Percentiles rank a stretch among this genome's conserved stretches.
Conservation (phyloP, 352 stramenopile species). For the Pythium brachiatum region DNA sequence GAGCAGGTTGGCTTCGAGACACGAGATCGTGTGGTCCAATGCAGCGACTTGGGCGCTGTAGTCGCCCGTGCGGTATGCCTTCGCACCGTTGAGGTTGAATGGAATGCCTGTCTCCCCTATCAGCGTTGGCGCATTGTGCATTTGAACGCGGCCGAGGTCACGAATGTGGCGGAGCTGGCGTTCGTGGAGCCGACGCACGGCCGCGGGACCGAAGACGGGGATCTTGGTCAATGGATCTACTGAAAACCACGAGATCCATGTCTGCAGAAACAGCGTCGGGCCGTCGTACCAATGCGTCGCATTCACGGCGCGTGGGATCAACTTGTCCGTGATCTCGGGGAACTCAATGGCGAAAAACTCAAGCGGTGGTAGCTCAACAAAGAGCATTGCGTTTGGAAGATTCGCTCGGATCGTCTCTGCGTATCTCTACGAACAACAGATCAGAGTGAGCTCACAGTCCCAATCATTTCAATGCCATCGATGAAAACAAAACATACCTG, state of each 20-base stretch:
- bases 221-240: constrained; percentile 63
- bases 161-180: constrained; percentile 60
- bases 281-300: constrained; percentile 91
- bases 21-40: constrained; percentile 73
- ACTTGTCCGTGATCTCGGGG: constrained; percentile 50
- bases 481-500: constrained; percentile 28
- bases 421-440: constrained; percentile 33
- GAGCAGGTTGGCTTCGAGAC: constrained; percentile 68
- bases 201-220: constrained; percentile 58
- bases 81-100: constrained; percentile 60
- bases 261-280: constrained; percentile 80
- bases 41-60: constrained; percentile 53
- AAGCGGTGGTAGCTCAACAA: constrained; percentile 76
- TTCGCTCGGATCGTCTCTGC: constrained; percentile 51
- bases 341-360: constrained; percentile 73
- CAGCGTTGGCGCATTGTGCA: constrained; percentile 56
- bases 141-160: constrained; percentile 45
- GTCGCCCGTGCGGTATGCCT: constrained; percentile 44
- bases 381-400: constrained; percentile 66
- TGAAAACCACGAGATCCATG: constrained; percentile 69
- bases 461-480: not conserved
- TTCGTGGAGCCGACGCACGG: constrained; percentile 60
- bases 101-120: constrained; percentile 75
- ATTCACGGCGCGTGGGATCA: constrained; percentile 72
- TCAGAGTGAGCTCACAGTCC: not conserved